phyloP scores from a whole-genome alignment of 2,329 filamentous ascomycete genomes.

The Trichoderma sp. region DNA sequence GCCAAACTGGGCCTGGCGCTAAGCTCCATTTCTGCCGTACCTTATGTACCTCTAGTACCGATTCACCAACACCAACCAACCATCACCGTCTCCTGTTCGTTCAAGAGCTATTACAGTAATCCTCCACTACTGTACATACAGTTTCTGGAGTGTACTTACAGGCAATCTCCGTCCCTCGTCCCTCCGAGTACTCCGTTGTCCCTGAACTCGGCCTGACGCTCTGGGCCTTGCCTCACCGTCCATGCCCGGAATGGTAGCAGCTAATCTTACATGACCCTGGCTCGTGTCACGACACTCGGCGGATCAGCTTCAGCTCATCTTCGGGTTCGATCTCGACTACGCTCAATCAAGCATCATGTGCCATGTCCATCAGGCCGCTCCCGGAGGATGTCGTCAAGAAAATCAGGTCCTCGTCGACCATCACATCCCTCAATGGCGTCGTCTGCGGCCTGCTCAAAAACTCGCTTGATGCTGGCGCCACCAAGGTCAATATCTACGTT shows the following conservation, averaged over 20 bases:
- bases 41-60: not conserved
- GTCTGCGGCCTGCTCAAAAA: slow-evolving; percentile 77
- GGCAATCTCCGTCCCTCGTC: not conserved
- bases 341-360: slow-evolving; percentile 28
- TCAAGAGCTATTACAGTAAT: not conserved
- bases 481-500: slow-evolving; percentile 67
- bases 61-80: not conserved
- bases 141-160: not conserved
- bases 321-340: not conserved
- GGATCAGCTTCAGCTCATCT: not conserved
- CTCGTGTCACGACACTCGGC: slow-evolving; percentile 2
- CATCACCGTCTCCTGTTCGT: not conserved
- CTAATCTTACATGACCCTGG: slow-evolving; percentile 9
- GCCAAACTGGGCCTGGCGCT: not conserved
- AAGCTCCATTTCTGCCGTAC: not conserved
- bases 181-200: not conserved
- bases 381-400: slow-evolving; percentile 72
- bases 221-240: not conserved
- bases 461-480: slow-evolving; percentile 76
- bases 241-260: slow-evolving; percentile 1
- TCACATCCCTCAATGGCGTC: slow-evolving; percentile 73
- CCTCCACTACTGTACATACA: not conserved
- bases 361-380: slow-evolving; percentile 68
- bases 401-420: slow-evolving; percentile 80
- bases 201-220: slow-evolving; percentile 2